Percentiles rank a stretch among this genome's conserved stretches.
These are phyloP conservation scores for Cucurbita ficifolia DNA, from an alignment of 306 rosid species.

Conservation along the genomic window DNA sequence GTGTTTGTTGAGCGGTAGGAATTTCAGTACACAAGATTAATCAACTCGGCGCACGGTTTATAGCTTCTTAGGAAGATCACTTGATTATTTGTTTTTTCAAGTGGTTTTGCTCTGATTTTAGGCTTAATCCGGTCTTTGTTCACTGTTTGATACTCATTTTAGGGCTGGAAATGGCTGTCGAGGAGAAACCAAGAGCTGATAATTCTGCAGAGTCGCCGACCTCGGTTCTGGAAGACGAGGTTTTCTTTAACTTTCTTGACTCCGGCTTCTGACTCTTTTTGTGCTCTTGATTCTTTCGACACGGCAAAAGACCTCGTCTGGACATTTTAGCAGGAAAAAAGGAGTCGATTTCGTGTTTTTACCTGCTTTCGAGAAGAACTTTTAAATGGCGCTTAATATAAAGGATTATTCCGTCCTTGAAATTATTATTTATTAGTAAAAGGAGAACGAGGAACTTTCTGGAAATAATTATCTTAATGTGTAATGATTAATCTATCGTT, in stretches of 20 bases:
- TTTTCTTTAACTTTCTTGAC: not conserved
- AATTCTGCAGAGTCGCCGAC: constrained; percentile 60
- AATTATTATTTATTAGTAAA: not conserved
- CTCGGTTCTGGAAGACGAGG: constrained; percentile 81
- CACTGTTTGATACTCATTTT: not conserved
- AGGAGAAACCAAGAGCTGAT: constrained; percentile 18
- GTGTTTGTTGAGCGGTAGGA: not conserved
- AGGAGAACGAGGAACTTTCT: not conserved
- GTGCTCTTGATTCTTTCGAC: not conserved
- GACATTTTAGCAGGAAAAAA: not conserved
- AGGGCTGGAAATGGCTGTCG: constrained; percentile 48
- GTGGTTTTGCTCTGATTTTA: not conserved
- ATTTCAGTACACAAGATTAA: not conserved
- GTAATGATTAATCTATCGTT: not conserved
- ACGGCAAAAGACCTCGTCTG: not conserved
- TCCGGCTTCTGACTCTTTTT: not conserved
- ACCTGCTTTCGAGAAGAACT: not conserved
- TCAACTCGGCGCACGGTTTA: not conserved
- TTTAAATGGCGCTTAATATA: not conserved
- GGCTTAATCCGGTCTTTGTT: not conserved
- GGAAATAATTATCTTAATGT: not conserved
- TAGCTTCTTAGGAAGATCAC: not conserved
- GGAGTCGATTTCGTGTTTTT: not conserved
- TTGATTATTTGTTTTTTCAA: not conserved
- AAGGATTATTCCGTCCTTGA: not conserved